Evolutionary conservation across 208 protist species (phyloP), one percentile per base, ranked within the genome.

Genomic region (Trypanosoma platydactyli): DNA sequence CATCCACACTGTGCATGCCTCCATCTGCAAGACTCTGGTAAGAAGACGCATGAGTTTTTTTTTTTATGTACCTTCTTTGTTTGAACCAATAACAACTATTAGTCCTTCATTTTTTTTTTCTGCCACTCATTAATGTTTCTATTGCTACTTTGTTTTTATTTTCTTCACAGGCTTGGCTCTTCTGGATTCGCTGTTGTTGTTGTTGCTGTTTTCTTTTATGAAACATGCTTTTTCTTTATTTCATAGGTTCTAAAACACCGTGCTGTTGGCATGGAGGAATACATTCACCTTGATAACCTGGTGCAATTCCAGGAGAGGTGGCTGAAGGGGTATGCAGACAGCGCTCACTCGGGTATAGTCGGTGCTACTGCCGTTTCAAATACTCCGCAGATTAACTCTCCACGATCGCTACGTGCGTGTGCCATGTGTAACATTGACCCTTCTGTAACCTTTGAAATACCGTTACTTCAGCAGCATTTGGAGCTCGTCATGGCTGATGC

Each of bases 341-440:
- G 9, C 27, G 15, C 3, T 22, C 18, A 41, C 16, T 2, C 35
- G 6, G 18, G 46, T 13, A 42, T 29, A 18, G 1, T 40, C 42
- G 22, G 4, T 40, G 41, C 22, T 3, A 48, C 0, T 7, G 30
- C 24, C 11, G 9, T 11, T 5, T 27, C 18, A 22, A 24, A 58
- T 20, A 16, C 61, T 16, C 69, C 53, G 41, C n/a, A 3, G 24
- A 52, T 75, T 13, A 45, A 75, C 40, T 75, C 69, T 20, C 69
- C 69, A 3, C 69, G 62, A 12, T 75, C 69, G 24, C 40, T 75
- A n/a, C 60, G 46, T 16, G 69, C 69, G 18, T 75, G 61, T 38
- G 48, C 18, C 7, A 6, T 59, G n/a, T 75, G 69, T 30, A 40
- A 46, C 33, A 51, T 75, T 30, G 61, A 68, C 48, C 62, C 69